Base-by-base conservation (phyloP, 2,329 filamentous ascomycete genomes). In the Phoma sp. region DNA sequence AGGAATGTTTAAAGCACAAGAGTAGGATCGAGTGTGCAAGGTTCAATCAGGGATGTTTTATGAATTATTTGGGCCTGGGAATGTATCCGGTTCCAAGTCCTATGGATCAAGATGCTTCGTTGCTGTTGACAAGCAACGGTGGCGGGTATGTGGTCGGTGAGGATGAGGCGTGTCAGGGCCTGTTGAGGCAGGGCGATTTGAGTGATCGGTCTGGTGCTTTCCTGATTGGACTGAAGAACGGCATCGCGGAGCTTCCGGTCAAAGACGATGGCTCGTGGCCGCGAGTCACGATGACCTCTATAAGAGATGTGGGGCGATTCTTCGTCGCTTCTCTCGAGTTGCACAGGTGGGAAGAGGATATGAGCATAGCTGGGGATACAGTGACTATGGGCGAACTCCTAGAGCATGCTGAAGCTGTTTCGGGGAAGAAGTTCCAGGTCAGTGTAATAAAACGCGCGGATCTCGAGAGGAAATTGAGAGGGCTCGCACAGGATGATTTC, bases 401-500 rank as follows among this genome's bases (percentile, higher is more conserved):
- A 6, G 31, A 8, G 12, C 15, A 33, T 33, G 31, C 31, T 8
- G 31, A 33, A 33, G 31, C 12, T 10, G 10, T 33, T n/a, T n/a
- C 31, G 13, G 12, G 31, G 31, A 33, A 33, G 10, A 33, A 33
- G 31, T 2, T n/a, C 2, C 31, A 33, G 31, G 31, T 33, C 31
- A 15, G 31, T 33, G 13, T 33, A 15, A 13, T 33, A 13, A 33
- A 33, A 1, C 31, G 15, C 13, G 31, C 13, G 31, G 31, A 33
- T 6, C 31, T 33, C 31, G 31, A 33, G 13, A 33, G 12, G 10
- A 33, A 33, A 13, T 4, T 33, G 31, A n/a, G 13, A n/a, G 13
- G 12, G 31, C 31, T 33, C n/a, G 12, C 10, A 33, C 22, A 33
- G 24, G 51, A 54, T 27, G 43, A 54, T 41, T 54, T 47, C 31